Evolutionary conservation across 768 basidiomycete genomes (phyloP), one percentile per base, ranked within the genome.

Genomic region (Tylopilus vinaceipallidus): DNA sequence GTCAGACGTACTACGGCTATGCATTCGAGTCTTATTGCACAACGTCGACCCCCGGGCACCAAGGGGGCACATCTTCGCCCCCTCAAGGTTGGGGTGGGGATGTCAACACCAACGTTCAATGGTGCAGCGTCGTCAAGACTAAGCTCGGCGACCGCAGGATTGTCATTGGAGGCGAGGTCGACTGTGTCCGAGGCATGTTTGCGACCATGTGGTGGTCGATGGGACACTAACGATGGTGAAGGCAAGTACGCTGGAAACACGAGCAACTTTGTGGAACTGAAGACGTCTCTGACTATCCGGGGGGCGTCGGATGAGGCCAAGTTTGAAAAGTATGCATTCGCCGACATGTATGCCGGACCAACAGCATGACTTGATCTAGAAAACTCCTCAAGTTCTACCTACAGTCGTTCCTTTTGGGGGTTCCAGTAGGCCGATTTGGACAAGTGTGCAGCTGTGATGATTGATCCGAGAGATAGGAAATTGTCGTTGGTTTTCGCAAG

Each of bases 371-470:
- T 7, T 49, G 37, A 47, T 48, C 44, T 63, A 92, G 88, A 66
- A 95, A 95, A 64, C 72, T 95, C n/a, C 79, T 95, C 50, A 93
- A 91, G 61, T 91, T 91, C 68, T 94, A 93, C 73, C 82, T 92
- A 52, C 92, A 95, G 61, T 93, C 91, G 1, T 94, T 91, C 67
- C 77, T 95, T 23, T 80, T 95, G 46, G 93, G 92, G 42, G 91
- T 95, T n/a, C 92, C 91, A 19, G 87, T 87, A 64, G 58, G 84
- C 66, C 29, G 11, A 44, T 43, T 40, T 20, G 16, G 29, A 37
- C 14, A 32, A 43, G 7, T 40, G 36, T 30, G 34, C 24, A n/a
- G 16, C 35, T 6, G 37, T 42, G n/a, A n/a, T n/a, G n/a, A 43
- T 24, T 46, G 29, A 37, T 45, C 35, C 51, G 45, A 10, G 22